Evolutionary conservation across 768 basidiomycete genomes (phyloP).

Genomic region (Trametes meyenii): DNA sequence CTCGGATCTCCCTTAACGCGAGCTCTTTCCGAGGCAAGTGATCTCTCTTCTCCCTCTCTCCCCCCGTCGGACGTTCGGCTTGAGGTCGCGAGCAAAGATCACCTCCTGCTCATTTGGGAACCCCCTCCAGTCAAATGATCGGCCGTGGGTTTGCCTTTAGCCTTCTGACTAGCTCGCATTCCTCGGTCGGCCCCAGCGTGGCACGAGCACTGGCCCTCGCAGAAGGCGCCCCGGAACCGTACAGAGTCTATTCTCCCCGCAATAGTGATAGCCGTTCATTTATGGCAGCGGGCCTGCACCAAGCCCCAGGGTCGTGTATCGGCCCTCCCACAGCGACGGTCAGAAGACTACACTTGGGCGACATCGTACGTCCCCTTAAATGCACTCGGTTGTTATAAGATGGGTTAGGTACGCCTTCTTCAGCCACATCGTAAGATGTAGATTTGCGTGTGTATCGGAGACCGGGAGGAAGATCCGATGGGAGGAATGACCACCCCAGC

Average conservation of each 20-base stretch:
- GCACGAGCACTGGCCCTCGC: background rate
- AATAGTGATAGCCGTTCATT: slow-evolving; percentile 14
- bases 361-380: background rate
- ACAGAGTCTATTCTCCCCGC: background rate
- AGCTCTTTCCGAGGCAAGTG: background rate
- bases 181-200: background rate
- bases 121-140: slow-evolving; percentile 19
- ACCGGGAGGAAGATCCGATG: background rate
- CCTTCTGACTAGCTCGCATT: slow-evolving; percentile 16
- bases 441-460: background rate
- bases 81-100: background rate
- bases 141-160: slow-evolving; percentile 21
- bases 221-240: slow-evolving; percentile 1
- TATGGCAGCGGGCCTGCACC: background rate
- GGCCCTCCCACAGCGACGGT: slow-evolving; percentile 1
- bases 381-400: background rate
- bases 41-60: background rate
- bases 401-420: background rate
- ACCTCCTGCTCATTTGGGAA: slow-evolving; percentile 7
- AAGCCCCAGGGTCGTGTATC: background rate
- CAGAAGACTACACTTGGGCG: background rate
- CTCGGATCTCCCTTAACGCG: slow-evolving; percentile 2
- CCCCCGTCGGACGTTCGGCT: background rate
- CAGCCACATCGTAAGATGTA: background rate
- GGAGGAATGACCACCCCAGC: background rate